Conservation (phyloP, 2,329 filamentous ascomycete species). For the Penicillium sp. region DNA sequence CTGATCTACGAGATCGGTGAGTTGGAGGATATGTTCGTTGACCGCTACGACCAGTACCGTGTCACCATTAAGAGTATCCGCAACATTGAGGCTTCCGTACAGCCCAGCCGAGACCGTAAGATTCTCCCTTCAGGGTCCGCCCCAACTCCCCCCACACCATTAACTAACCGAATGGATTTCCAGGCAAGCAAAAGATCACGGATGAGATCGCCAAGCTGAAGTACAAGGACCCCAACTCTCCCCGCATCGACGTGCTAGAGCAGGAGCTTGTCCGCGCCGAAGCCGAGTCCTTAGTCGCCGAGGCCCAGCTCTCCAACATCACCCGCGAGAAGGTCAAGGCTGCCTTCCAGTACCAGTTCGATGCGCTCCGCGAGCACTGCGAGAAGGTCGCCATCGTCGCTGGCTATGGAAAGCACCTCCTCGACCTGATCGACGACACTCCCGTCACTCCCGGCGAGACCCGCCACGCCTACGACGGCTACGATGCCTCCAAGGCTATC, state of each 20-base stretch:
- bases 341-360: constrained; percentile 96
- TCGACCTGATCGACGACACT: constrained; percentile 93
- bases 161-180: constrained; percentile 5
- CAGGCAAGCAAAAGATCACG: constrained; percentile 98
- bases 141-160: background rate
- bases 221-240: constrained; percentile 98
- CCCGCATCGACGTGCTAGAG: constrained; percentile 95
- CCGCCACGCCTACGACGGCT: constrained; percentile 91
- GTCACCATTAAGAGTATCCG: constrained; percentile 99
- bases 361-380: constrained; percentile 93
- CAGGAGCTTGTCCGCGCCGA: constrained; percentile 98
- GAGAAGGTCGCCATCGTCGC: constrained; percentile 98
- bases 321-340: constrained; percentile 99
- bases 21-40: constrained; percentile 96
- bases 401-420: constrained; percentile 95
- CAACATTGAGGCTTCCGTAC: constrained; percentile 97
- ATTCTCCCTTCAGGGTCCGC: constrained; percentile 13
- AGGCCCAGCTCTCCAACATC: constrained; percentile 98
- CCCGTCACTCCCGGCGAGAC: constrained; percentile 97
- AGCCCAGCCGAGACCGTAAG: constrained; percentile 94
- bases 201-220: constrained; percentile 98
- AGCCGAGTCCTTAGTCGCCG: constrained; percentile 96
- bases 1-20: constrained; percentile 98
- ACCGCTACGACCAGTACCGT: constrained; percentile 98
- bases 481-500: constrained; percentile 96